phyloP scores from a whole-genome alignment of 371 early-diverging fungal genomes.

The Lichtheimia corymbifera region DNA sequence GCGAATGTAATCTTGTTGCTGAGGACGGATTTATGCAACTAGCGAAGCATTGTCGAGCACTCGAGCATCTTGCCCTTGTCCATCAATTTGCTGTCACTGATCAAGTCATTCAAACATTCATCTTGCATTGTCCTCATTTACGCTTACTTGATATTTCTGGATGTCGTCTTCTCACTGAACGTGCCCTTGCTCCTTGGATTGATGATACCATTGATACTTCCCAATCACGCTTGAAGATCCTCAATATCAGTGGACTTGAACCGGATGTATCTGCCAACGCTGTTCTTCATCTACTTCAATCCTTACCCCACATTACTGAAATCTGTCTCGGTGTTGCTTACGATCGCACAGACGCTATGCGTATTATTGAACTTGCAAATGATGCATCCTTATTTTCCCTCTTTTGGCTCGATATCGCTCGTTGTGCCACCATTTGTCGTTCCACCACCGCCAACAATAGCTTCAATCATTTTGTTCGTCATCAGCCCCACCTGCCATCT shows the following conservation, averaged over 20 bases:
- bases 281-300: constrained; percentile 16
- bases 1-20: constrained; percentile 36
- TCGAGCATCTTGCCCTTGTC: constrained; percentile 29
- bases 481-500: too few species aligned
- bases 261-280: constrained; percentile 19
- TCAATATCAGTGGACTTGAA: constrained; percentile 28
- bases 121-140: constrained; percentile 12
- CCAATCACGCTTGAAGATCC: constrained; percentile 10
- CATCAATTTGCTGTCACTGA: constrained; percentile 43
- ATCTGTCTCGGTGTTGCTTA: constrained; percentile 31
- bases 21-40: constrained; percentile 26
- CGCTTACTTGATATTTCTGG: constrained; percentile 27
- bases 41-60: constrained; percentile 23
- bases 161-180: constrained; percentile 22
- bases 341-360: constrained; percentile 20
- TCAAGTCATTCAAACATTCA: constrained; percentile 31
- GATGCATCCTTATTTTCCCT: not conserved
- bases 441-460: too few species aligned
- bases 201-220: constrained; percentile 4
- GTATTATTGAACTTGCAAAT: constrained; percentile 18
- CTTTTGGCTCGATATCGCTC: constrained; percentile 21
- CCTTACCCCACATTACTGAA: constrained; percentile 20
- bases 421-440: constrained; percentile 25
- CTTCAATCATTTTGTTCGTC: too few species aligned
- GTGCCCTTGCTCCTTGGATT: constrained; percentile 17